Evolutionary conservation across 768 basidiomycete genomes (phyloP).

Genomic region (Xerocomellus chrysenteron): DNA sequence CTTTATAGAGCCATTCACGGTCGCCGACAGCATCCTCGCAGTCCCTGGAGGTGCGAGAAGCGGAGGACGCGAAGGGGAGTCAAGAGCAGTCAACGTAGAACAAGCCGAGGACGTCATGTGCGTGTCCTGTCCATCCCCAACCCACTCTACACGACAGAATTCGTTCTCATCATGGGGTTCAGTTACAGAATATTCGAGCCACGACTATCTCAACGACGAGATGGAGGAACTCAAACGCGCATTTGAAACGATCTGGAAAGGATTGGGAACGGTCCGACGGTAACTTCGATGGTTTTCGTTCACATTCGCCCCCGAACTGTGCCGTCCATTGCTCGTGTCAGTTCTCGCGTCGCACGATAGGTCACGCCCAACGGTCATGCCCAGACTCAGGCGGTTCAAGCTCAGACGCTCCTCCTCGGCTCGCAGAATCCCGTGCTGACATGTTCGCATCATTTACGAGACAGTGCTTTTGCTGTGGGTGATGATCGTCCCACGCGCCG

Average conservation of each 20-base stretch:
- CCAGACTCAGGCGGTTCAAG: neutral
- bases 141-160: constrained; percentile 1
- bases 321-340: neutral
- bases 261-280: constrained; percentile 66
- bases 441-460: constrained; percentile 91
- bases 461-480: constrained; percentile 90
- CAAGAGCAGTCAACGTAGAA: no score
- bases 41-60: no score
- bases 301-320: neutral
- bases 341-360: neutral
- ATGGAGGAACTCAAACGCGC: constrained; percentile 73
- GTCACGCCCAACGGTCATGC: constrained; percentile 9
- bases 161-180: constrained; percentile 1
- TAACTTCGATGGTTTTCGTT: constrained; percentile 36
- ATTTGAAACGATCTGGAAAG: constrained; percentile 70
- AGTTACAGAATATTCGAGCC: constrained; percentile 94
- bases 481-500: constrained; percentile 88
- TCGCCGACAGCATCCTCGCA: no score
- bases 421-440: constrained; percentile 84
- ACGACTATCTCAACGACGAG: constrained; percentile 93
- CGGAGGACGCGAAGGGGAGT: no score
- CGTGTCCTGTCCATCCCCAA: no score
- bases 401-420: constrained; percentile 63
- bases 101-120: no score
- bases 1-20: no score